Percentiles rank a stretch among this genome's conserved stretches.
Evolutionary conservation across 2,329 filamentous ascomycete species (phyloP).

Genomic region (Setomelanomma holmii): DNA sequence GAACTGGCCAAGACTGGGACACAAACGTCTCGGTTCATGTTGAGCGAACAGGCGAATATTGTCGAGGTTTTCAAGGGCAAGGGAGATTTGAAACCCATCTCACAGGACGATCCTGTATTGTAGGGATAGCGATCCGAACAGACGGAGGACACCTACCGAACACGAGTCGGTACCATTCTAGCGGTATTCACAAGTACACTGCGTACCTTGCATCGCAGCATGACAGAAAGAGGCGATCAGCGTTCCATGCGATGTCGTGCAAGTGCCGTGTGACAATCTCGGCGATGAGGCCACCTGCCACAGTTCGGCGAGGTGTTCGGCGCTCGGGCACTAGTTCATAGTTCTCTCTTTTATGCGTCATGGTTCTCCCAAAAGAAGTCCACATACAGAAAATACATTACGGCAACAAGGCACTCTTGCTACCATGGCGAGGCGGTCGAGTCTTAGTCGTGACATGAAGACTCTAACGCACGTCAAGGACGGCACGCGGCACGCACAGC

Average conservation of each 20-base stretch:
- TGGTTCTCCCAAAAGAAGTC: not conserved
- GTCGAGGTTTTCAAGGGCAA: constrained; percentile 59
- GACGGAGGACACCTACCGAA: not conserved
- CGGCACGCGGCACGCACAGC: too few relatives aligned
- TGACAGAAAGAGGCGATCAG: constrained; percentile 9
- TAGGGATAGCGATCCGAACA: not conserved
- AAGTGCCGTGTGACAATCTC: constrained; percentile 8
- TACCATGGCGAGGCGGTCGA: too few relatives aligned
- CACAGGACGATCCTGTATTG: constrained; percentile 26
- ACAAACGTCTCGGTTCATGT: constrained; percentile 59
- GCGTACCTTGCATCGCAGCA: constrained; percentile 19
- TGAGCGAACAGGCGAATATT: constrained; percentile 63
- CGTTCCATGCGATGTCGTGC: constrained; percentile 10
- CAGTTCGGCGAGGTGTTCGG: constrained; percentile 24
- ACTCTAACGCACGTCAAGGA: not conserved
- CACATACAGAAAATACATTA: not conserved
- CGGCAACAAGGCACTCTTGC: not conserved
- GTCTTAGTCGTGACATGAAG: not conserved
- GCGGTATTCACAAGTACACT: constrained; percentile 1
- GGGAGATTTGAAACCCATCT: constrained; percentile 57
- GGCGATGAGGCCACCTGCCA: constrained; percentile 17
- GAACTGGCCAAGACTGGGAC: constrained; percentile 57
- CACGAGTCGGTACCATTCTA: constrained; percentile 2
- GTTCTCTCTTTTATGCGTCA: not conserved
- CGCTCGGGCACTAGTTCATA: constrained; percentile 6